Evolutionary conservation across 2,329 filamentous ascomycete species (phyloP).

Genomic region (Talaromyces sp.): DNA sequence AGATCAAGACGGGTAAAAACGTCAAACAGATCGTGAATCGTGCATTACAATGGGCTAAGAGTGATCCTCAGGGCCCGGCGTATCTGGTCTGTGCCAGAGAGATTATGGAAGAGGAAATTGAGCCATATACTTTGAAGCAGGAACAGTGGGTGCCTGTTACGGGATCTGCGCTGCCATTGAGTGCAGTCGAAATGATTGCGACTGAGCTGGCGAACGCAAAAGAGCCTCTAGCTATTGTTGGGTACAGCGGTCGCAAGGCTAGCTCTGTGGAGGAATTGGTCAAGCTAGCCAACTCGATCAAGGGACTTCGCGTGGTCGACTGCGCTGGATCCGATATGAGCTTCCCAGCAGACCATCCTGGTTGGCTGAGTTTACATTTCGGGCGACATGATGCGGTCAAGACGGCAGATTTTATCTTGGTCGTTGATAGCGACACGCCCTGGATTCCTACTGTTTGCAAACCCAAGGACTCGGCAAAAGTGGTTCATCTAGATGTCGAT

Average conservation of each 20-base stretch:
- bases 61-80: conserved; percentile 73
- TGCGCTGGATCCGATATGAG: conserved; percentile 54
- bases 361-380: conserved; percentile 67
- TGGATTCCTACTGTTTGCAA: conserved; percentile 80
- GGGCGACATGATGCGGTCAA: conserved; percentile 70
- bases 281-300: conserved; percentile 46
- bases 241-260: conserved; percentile 49
- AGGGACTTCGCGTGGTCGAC: conserved; percentile 51
- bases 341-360: conserved; percentile 48
- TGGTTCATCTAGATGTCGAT: conserved; percentile 65
- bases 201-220: conserved; percentile 46
- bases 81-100: conserved; percentile 77
- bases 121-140: conserved; percentile 67
- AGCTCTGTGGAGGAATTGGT: conserved; percentile 46
- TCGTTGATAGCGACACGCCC: conserved; percentile 85
- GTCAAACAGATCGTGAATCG: conserved; percentile 88
- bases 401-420: conserved; percentile 77
- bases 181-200: conserved; percentile 45
- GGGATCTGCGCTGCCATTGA: conserved; percentile 58
- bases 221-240: conserved; percentile 49
- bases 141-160: conserved; percentile 67
- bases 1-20: conserved; percentile 80
- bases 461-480: conserved; percentile 54
- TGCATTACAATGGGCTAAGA: conserved; percentile 75
- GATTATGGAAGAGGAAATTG: conserved; percentile 80